phyloP scores from a whole-genome alignment of 2,329 filamentous ascomycete genomes.

The Pseudogymnoascus sp. region DNA sequence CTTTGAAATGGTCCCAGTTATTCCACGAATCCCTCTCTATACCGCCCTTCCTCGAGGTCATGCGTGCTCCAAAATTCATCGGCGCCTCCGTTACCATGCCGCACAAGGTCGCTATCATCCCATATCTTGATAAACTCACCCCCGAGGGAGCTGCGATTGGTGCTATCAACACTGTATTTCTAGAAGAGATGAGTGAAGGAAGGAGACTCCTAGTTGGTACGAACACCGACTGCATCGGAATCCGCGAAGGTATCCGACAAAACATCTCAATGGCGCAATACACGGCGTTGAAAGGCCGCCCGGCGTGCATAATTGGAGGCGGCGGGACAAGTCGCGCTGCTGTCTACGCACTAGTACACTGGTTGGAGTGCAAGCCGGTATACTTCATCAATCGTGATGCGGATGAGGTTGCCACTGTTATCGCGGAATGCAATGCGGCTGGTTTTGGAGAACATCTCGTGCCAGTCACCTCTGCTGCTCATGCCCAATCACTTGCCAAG shows the following conservation, averaged over 20 bases:
- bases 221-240: slow-evolving; percentile 74
- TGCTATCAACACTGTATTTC: slow-evolving; percentile 71
- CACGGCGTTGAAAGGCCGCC: slow-evolving; percentile 44
- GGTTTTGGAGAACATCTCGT: slow-evolving; percentile 52
- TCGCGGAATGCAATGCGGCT: slow-evolving; percentile 50
- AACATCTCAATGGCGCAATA: slow-evolving; percentile 40
- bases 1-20: slow-evolving; percentile 43
- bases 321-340: slow-evolving; percentile 72
- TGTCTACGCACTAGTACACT: slow-evolving; percentile 64
- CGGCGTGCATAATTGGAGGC: slow-evolving; percentile 66
- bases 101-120: slow-evolving; percentile 68
- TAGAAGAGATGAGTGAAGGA: slow-evolving; percentile 36
- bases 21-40: slow-evolving; percentile 46
- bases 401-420: slow-evolving; percentile 56
- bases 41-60: slow-evolving; percentile 40
- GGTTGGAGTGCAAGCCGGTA: slow-evolving; percentile 57
- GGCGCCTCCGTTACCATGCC: slow-evolving; percentile 75
- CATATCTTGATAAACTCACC: slow-evolving; percentile 63
- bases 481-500: slow-evolving; percentile 48
- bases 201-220: slow-evolving; percentile 52
- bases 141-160: slow-evolving; percentile 64
- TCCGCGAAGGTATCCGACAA: slow-evolving; percentile 60
- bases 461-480: slow-evolving; percentile 51
- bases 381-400: slow-evolving; percentile 71
- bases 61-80: slow-evolving; percentile 51